Evolutionary conservation across 169 alveolate genomes (phyloP).

Genomic region (Cyclospora cayetanensis): DNA sequence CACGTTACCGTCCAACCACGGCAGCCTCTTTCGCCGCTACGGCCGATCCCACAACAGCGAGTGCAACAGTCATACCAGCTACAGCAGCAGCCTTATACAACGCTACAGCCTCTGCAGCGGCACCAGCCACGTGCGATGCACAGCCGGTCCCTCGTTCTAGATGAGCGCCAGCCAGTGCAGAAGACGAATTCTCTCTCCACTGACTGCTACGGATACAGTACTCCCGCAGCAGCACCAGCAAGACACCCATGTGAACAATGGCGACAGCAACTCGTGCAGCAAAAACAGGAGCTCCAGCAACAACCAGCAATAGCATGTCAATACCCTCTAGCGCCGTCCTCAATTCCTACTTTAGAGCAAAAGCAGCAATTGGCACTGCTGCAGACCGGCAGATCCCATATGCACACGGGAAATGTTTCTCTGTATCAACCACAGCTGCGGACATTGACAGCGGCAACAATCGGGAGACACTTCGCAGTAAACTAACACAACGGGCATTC

Average conservation of each 20-base stretch:
- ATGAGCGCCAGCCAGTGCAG: not conserved
- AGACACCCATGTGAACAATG: too few relatives aligned
- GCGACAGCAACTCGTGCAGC: not conserved
- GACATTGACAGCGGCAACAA: constrained; percentile 20
- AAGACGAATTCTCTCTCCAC: not conserved
- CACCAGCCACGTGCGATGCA: not conserved
- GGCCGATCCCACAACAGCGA: not conserved
- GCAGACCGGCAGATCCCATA: not conserved
- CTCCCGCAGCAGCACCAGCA: constrained; percentile 6
- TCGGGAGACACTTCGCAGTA: not conserved
- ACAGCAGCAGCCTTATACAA: not conserved
- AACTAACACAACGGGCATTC: not conserved
- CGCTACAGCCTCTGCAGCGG: constrained; percentile 11
- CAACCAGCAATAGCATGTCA: not conserved
- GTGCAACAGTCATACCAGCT: not conserved
- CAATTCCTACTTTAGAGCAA: too few relatives aligned
- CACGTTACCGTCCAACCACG: not conserved
- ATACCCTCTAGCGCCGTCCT: too few relatives aligned
- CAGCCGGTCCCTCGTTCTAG: not conserved
- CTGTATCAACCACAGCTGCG: not conserved
- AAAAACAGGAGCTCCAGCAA: not conserved
- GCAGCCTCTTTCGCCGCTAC: not conserved
- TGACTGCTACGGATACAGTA: not conserved
- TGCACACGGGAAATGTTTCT: not conserved
- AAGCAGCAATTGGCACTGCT: constrained; percentile 1